Evolutionary conservation across 495 filamentous ascomycete genomes (phyloP).

Genomic region (Friedmanniomyces simplex): DNA sequence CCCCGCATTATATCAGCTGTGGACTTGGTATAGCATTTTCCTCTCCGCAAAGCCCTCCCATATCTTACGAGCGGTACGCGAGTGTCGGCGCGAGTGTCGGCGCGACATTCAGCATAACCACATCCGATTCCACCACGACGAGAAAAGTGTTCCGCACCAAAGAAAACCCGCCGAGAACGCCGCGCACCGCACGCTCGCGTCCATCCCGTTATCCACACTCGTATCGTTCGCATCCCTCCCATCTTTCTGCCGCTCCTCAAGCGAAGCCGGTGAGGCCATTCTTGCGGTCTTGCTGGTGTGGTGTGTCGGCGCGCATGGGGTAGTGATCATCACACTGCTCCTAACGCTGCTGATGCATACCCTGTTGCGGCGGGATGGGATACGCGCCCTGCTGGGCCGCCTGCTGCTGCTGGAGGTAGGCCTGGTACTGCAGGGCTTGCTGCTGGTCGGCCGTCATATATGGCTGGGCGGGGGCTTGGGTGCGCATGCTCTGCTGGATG

Average conservation of each 20-base stretch:
- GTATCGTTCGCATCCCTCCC: no score
- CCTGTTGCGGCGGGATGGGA: constrained; percentile 28
- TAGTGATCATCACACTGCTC: constrained; percentile 8
- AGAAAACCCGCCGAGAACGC: no score
- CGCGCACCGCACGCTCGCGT: no score
- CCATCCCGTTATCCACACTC: no score
- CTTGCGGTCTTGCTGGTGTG: background rate
- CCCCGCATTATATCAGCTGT: background rate
- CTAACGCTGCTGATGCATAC: constrained; percentile 22
- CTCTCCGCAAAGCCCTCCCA: background rate
- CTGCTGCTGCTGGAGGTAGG: constrained; percentile 35
- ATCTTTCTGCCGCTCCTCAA: background rate
- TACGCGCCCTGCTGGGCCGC: constrained; percentile 27
- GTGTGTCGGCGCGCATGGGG: background rate
- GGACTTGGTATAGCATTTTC: background rate
- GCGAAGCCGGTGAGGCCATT: background rate
- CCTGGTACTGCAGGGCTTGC: constrained; percentile 34
- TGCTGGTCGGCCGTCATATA: constrained; percentile 30
- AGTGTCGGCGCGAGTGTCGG: no score
- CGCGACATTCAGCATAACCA: no score
- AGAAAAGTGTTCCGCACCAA: no score
- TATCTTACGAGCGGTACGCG: background rate
- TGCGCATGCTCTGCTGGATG: constrained; percentile 23
- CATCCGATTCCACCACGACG: no score
- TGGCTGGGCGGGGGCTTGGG: constrained; percentile 11